These are phyloP conservation scores for Halophytophthora batemanensis DNA, from an alignment of 352 stramenopile genomes.

Conservation along the genomic window DNA sequence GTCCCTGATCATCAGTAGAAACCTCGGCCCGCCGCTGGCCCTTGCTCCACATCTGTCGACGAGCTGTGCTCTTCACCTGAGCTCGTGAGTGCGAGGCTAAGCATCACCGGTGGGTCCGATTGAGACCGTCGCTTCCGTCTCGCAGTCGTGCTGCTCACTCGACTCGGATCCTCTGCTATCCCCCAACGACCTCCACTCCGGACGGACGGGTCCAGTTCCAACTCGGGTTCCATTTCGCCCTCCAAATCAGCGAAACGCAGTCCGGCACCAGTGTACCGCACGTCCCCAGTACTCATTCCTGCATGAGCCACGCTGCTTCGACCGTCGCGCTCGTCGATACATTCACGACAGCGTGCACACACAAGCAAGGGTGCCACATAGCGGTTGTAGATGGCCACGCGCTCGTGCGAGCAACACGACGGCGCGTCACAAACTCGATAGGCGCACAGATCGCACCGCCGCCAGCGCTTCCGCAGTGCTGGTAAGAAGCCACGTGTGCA, in stretches of 20 bases:
- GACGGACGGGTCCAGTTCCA: conserved; percentile 16
- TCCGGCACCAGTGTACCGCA: conserved; percentile 25
- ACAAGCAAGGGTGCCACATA: conserved; percentile 33
- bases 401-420: conserved; percentile 32
- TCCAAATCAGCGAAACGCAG: conserved; percentile 21
- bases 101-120: conserved; percentile 20
- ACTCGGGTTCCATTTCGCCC: conserved; percentile 18
- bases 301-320: conserved; percentile 8
- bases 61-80: conserved; percentile 25
- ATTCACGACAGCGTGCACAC: conserved; percentile 32
- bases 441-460: conserved; percentile 36
- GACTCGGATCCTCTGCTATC: neutral
- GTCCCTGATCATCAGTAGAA: no score
- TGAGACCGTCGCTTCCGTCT: conserved; percentile 18
- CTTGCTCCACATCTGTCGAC: conserved; percentile 1
- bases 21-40: neutral
- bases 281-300: conserved; percentile 7
- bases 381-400: conserved; percentile 38
- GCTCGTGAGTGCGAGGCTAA: conserved; percentile 24
- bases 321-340: conserved; percentile 20
- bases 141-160: conserved; percentile 4
- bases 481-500: conserved; percentile 28
- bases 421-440: conserved; percentile 32
- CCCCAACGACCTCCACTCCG: conserved; percentile 8
- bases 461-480: conserved; percentile 20